Percentiles rank a stretch among this genome's conserved stretches.
Evolutionary conservation across 2,329 filamentous ascomycete genomes (phyloP).

Genomic region (Ceratocystis lukuohia): DNA sequence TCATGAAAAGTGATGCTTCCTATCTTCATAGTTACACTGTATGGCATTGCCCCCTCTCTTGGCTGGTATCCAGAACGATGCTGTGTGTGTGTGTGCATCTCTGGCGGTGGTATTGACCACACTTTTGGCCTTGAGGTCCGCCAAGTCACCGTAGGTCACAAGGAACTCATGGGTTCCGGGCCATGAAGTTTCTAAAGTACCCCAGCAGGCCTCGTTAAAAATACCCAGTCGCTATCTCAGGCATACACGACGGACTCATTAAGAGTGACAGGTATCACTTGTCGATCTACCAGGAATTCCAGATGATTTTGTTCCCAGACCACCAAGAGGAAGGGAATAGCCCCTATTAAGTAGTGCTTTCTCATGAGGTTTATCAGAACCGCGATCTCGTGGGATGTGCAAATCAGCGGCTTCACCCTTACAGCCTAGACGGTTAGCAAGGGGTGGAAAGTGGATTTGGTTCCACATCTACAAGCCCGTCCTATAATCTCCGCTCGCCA

Average conservation of each 20-base stretch:
- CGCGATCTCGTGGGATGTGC: no score
- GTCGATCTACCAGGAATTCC: background rate
- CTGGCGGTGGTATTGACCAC: no score
- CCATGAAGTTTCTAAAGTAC: background rate
- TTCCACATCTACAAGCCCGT: background rate
- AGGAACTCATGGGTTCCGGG: background rate
- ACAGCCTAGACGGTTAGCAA: background rate
- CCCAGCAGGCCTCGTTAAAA: background rate
- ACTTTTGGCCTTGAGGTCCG: background rate
- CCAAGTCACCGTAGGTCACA: background rate
- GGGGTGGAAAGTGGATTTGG: slow-evolving; percentile 1
- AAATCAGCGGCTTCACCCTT: no score
- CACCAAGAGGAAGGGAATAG: no score
- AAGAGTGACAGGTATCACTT: background rate
- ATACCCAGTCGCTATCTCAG: background rate
- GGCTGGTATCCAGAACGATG: no score
- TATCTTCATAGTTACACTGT: background rate
- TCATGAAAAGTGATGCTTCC: background rate
- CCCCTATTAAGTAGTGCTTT: no score
- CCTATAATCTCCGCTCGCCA: background rate
- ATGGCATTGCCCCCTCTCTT: background rate
- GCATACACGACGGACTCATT: background rate
- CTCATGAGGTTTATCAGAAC: no score
- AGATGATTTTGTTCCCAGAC: no score
- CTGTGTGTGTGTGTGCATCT: no score